phyloP scores from a whole-genome alignment of 2,329 filamentous ascomycete genomes.

The Pestalotiopsis sp. region DNA sequence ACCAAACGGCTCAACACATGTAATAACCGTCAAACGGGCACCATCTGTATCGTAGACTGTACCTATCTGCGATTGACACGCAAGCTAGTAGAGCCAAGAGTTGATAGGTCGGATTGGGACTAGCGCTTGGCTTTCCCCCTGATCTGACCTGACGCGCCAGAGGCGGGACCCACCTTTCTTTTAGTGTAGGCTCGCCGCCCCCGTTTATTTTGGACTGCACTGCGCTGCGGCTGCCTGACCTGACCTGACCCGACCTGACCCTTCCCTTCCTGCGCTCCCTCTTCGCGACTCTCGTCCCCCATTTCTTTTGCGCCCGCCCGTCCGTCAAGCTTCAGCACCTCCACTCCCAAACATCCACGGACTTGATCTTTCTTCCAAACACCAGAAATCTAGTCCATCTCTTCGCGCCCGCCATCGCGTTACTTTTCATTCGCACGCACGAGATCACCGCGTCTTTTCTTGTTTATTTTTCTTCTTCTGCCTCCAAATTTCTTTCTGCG shows the following conservation, averaged over 20 bases:
- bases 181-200: constrained; percentile 1
- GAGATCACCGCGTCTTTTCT: constrained; percentile 20
- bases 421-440: constrained; percentile 18
- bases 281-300: constrained; percentile 11
- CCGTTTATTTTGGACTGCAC: constrained; percentile 11
- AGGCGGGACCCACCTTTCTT: neutral
- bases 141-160: neutral
- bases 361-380: neutral
- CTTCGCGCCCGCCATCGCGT: neutral
- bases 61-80: neutral
- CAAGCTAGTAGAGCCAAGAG: neutral
- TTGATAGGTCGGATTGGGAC: neutral
- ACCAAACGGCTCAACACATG: neutral
- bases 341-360: neutral
- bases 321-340: neutral
- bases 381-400: neutral
- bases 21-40: neutral
- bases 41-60: neutral
- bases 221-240: constrained; percentile 13
- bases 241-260: neutral
- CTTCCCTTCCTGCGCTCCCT: neutral
- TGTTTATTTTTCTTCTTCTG: constrained; percentile 21
- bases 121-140: neutral
- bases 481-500: constrained; percentile 18
- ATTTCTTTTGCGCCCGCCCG: constrained; percentile 15